A percentile compares a stretch with the other conserved stretches of the same genome.
Evolutionary conservation across 306 rosid species (phyloP).

Genomic region (Fragaria iinumae): DNA sequence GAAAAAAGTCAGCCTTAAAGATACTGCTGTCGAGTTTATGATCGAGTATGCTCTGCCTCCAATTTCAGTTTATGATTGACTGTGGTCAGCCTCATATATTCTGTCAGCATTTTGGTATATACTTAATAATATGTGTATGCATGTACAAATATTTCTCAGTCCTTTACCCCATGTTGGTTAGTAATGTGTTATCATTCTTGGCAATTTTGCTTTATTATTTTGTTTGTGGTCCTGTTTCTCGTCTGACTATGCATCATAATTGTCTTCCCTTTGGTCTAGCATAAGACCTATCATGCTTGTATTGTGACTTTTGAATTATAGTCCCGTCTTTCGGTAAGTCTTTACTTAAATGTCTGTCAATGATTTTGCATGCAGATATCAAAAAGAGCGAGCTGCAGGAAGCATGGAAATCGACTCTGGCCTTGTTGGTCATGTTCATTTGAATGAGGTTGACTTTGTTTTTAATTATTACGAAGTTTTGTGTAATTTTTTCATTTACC

Average conservation of each 20-base stretch:
- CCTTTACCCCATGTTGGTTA: slow-evolving; percentile 2
- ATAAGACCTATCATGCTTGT: background rate
- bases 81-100: slow-evolving; percentile 38
- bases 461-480: slow-evolving; percentile 15
- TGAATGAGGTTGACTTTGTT: slow-evolving; percentile 59
- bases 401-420: slow-evolving; percentile 57
- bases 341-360: background rate
- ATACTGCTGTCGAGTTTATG: slow-evolving; percentile 67
- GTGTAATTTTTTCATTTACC: slow-evolving; percentile 4
- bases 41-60: slow-evolving; percentile 67
- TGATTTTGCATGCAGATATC: slow-evolving; percentile 57
- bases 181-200: background rate
- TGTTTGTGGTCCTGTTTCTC: background rate
- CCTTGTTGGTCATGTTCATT: slow-evolving; percentile 83
- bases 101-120: background rate
- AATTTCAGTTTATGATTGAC: slow-evolving; percentile 57
- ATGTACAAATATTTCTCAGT: background rate
- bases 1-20: slow-evolving; percentile 78
- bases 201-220: background rate
- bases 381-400: slow-evolving; percentile 32
- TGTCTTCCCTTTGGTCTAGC: background rate
- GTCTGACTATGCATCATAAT: background rate
- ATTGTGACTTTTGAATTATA: background rate
- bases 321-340: background rate
- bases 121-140: background rate